Evolutionary conservation across 1,139 yeast species (phyloP), one percentile per base, ranked within the genome.

Genomic region (Eremothecium gossypii): DNA sequence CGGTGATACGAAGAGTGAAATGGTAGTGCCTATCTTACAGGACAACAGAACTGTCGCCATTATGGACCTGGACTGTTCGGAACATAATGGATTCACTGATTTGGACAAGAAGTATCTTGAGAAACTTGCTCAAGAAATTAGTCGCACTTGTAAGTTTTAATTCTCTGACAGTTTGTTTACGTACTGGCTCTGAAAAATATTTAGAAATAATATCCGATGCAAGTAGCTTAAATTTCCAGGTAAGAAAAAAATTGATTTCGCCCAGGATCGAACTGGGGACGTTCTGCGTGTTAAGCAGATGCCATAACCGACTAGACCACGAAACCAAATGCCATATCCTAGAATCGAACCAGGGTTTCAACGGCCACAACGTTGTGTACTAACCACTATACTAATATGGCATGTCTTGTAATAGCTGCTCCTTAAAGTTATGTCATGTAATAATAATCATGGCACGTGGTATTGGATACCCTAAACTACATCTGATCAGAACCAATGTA

Each of bases 191-290:
- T n/a, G n/a, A n/a, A n/a, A n/a, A n/a, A n/a, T n/a, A n/a, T n/a
- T n/a, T n/a, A n/a, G n/a, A 17, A 17, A 17, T 17, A 17, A 17
- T 17, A 17, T 17, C 6, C 23, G n/a, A n/a, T n/a, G n/a, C n/a
- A n/a, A n/a, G n/a, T n/a, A n/a, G n/a, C n/a, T n/a, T n/a, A n/a
- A n/a, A n/a, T n/a, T n/a, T n/a, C n/a, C n/a, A n/a, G n/a, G n/a
- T n/a, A n/a, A n/a, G n/a, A n/a, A 17, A 17, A 17, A 17, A 17
- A 4, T 17, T 86, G 95, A 83, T 83, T 83, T 77, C 82, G 87
- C 95, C 95, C 96, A 85, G 96, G 95, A 83, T 86, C 95, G 96
- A 86, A 86, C 96, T 84, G 95, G 95, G 95, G 95, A 86, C 95
- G 89, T 84, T 83, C 89, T 83, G 95, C 95, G 95, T 85, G 95